These are phyloP conservation scores for Globisporangium okanoganense DNA, from an alignment of 352 stramenopile species.

Conservation along the genomic window DNA sequence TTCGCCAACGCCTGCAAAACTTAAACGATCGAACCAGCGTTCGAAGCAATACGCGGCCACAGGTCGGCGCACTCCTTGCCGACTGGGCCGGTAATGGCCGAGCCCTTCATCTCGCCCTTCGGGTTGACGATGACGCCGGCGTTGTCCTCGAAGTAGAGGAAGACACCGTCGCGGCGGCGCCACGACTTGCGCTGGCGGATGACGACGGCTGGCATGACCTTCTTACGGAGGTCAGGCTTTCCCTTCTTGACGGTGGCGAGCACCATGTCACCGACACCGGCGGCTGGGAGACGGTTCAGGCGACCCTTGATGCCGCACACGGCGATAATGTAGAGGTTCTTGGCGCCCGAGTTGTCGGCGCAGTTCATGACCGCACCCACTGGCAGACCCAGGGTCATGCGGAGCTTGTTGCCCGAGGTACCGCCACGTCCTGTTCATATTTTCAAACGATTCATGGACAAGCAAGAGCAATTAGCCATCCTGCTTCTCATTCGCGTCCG, in stretches of 20 bases:
- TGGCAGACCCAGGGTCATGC: conserved; percentile 98
- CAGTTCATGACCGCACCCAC: conserved; percentile 99
- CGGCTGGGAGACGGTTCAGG: conserved; percentile 98
- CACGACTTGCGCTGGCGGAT: conserved; percentile 99
- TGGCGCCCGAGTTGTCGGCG: conserved; percentile 99
- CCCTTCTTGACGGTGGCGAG: conserved; percentile 99
- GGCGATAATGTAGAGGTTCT: conserved; percentile 99
- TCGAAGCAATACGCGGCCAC: conserved; percentile 99
- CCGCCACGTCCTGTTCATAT: conserved; percentile 89
- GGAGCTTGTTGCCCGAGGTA: conserved; percentile 99
- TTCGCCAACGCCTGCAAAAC: conserved; percentile 4
- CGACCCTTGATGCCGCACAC: conserved; percentile 99
- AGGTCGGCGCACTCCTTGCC: conserved; percentile 99
- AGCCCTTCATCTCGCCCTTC: conserved; percentile 99
- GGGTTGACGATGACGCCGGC: conserved; percentile 99
- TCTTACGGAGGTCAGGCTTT: conserved; percentile 99
- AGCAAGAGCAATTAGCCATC: background rate
- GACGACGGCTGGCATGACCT: conserved; percentile 99
- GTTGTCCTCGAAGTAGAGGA: conserved; percentile 99
- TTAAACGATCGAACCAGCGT: conserved; percentile 99
- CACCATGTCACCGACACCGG: conserved; percentile 99
- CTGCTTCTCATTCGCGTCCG: background rate
- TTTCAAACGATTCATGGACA: too few relatives aligned
- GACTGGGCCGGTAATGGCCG: conserved; percentile 98
- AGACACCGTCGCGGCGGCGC: conserved; percentile 98